Evolutionary conservation across 2,329 filamentous ascomycete genomes (phyloP).

Genomic region (Colletotrichum tabaci): DNA sequence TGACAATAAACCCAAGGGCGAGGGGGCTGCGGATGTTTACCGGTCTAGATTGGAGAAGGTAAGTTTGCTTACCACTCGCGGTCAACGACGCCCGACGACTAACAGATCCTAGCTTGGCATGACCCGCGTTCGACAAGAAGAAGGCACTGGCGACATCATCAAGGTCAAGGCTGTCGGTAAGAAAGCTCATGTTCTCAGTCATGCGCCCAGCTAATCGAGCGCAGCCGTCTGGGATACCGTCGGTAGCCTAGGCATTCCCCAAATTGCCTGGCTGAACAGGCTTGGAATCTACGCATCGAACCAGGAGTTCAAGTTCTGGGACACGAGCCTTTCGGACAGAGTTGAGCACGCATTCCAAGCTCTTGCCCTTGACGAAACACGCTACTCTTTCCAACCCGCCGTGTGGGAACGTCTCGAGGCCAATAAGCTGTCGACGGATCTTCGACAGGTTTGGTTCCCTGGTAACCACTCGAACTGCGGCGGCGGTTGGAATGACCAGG

Average conservation of each 20-base stretch:
- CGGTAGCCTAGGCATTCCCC: conserved; percentile 62
- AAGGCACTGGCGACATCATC: conserved; percentile 58
- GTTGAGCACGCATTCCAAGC: conserved; percentile 73
- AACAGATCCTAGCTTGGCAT: conserved; percentile 41
- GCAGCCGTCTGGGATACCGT: conserved; percentile 61
- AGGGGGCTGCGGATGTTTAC: conserved; percentile 59
- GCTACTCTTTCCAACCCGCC: conserved; percentile 68
- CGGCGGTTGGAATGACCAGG: conserved; percentile 73
- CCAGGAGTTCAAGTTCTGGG: conserved; percentile 67
- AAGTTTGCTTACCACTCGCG: conserved; percentile 33
- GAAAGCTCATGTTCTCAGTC: background rate
- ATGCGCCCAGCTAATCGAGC: conserved; percentile 43
- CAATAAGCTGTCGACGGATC: conserved; percentile 57
- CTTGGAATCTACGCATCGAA: conserved; percentile 62
- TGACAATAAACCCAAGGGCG: conserved; percentile 63
- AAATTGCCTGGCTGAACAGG: conserved; percentile 61
- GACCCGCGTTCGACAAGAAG: conserved; percentile 59
- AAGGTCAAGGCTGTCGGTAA: conserved; percentile 62
- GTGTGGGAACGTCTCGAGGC: conserved; percentile 65
- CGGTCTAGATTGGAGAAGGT: conserved; percentile 61
- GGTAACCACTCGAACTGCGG: conserved; percentile 81
- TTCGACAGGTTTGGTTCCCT: conserved; percentile 76
- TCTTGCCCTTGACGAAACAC: conserved; percentile 70
- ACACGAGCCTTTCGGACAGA: conserved; percentile 66
- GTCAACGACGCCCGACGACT: background rate